Percentiles rank a stretch among this genome's conserved stretches.
Conservation (phyloP, 148 eudicot genomes). For the Salicornia ramosissima region DNA sequence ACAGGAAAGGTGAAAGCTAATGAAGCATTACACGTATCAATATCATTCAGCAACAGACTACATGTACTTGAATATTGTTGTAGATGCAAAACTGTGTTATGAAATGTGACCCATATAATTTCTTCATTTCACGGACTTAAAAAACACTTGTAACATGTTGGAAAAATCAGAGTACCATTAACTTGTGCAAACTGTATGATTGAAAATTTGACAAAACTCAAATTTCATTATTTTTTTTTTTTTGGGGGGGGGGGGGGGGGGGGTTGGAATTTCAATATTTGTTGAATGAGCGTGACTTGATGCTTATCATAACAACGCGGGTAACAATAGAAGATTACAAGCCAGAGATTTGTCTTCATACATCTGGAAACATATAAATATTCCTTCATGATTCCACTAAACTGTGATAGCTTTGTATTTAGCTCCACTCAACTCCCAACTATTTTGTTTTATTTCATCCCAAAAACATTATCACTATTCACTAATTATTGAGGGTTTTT, state of each 20-base stretch:
- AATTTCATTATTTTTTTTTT: too few relatives aligned
- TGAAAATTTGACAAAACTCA: constrained; percentile 33
- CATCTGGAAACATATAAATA: constrained; percentile 28
- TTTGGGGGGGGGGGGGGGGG: too few relatives aligned
- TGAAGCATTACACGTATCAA: background rate
- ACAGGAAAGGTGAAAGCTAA: background rate
- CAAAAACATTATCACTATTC: constrained; percentile 14
- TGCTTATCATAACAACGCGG: constrained; percentile 27
- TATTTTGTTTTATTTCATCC: constrained; percentile 16
- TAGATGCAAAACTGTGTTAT: background rate
- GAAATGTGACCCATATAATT: constrained; percentile 3
- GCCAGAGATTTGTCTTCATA: constrained; percentile 31
- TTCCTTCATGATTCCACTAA: constrained; percentile 15
- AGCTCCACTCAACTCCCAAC: constrained; percentile 23
- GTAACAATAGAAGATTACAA: constrained; percentile 28
- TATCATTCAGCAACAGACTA: background rate
- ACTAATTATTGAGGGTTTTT: constrained; percentile 11
- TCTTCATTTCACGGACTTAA: constrained; percentile 2
- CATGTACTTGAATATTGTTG: background rate
- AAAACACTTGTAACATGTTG: constrained; percentile 8
- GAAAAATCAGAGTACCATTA: constrained; percentile 23
- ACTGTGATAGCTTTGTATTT: constrained; percentile 24
- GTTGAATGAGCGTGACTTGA: constrained; percentile 33
- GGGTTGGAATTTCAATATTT: constrained; percentile 21
- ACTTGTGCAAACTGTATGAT: constrained; percentile 27